These are phyloP conservation scores for Monosporascus ibericus DNA, from an alignment of 2,329 filamentous ascomycete genomes.

Conservation along the genomic window DNA sequence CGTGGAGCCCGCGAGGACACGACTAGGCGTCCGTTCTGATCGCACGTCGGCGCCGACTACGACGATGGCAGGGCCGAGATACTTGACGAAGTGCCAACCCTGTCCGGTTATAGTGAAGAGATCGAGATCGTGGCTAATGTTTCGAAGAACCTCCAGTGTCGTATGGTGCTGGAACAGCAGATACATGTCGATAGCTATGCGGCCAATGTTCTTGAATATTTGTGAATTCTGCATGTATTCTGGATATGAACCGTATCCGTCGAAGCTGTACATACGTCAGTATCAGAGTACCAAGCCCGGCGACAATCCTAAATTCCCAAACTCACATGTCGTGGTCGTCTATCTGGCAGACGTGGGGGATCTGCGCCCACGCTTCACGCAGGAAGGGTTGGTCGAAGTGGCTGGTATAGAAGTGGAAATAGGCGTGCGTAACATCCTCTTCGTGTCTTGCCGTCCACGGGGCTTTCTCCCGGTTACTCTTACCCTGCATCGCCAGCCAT, in stretches of 20 bases:
- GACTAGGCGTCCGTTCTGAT: conserved; percentile 81
- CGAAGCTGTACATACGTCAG: conserved; percentile 57
- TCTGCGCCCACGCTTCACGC: conserved; percentile 93
- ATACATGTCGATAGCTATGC: conserved; percentile 96
- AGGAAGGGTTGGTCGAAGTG: conserved; percentile 97
- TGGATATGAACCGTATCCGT: conserved; percentile 94
- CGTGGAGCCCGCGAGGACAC: conserved; percentile 91
- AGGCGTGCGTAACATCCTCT: conserved; percentile 91
- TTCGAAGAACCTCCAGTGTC: conserved; percentile 85
- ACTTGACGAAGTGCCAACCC: conserved; percentile 98
- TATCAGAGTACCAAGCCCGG: background rate
- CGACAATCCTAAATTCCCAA: background rate
- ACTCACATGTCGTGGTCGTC: conserved; percentile 98
- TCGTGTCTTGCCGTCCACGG: conserved; percentile 92
- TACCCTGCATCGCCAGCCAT: conserved; percentile 88
- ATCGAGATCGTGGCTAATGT: conserved; percentile 80
- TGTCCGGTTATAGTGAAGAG: conserved; percentile 96
- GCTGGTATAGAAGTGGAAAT: conserved; percentile 98
- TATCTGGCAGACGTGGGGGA: conserved; percentile 86
- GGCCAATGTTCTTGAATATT: conserved; percentile 96
- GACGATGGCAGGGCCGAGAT: conserved; percentile 82
- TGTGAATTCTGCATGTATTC: conserved; percentile 98
- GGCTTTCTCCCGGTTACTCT: conserved; percentile 85
- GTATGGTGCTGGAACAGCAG: conserved; percentile 97
- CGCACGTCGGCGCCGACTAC: conserved; percentile 87